These are phyloP conservation scores for Rosa chinensis DNA, from an alignment of 306 rosid species.

Conservation along the genomic window DNA sequence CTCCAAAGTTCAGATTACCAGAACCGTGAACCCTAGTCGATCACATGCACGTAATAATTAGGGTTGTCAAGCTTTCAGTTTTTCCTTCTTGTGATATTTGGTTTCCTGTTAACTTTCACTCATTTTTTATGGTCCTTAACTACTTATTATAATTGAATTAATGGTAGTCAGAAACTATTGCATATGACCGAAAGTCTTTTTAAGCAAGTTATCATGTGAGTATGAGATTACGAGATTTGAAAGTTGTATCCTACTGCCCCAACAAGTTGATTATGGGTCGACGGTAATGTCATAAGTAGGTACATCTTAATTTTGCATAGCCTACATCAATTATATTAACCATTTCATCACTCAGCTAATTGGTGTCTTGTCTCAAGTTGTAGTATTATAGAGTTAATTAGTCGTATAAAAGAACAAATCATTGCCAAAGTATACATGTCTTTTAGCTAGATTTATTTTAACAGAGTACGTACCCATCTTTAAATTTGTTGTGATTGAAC, in stretches of 20 bases:
- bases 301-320: neutral
- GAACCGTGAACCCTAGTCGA: neutral
- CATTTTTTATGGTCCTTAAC: neutral
- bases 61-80: neutral
- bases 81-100: neutral
- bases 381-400: neutral
- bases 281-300: constrained; percentile 3
- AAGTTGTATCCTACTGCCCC: constrained; percentile 10
- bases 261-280: constrained; percentile 18
- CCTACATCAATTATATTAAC: neutral
- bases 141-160: too few species aligned
- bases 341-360: neutral
- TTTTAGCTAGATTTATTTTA: neutral
- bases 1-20: neutral
- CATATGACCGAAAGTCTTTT: neutral
- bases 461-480: neutral
- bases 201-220: neutral
- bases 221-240: neutral
- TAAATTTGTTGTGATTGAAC: neutral
- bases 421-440: neutral
- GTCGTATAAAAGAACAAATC: neutral
- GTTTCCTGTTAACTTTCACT: neutral
- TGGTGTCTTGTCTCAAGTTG: constrained; percentile 12
- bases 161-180: too few species aligned
- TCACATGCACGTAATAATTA: neutral